Percentiles rank a stretch among this genome's conserved stretches.
Conservation (phyloP, 1,139 yeast species). For the Geotrichum australiense region DNA sequence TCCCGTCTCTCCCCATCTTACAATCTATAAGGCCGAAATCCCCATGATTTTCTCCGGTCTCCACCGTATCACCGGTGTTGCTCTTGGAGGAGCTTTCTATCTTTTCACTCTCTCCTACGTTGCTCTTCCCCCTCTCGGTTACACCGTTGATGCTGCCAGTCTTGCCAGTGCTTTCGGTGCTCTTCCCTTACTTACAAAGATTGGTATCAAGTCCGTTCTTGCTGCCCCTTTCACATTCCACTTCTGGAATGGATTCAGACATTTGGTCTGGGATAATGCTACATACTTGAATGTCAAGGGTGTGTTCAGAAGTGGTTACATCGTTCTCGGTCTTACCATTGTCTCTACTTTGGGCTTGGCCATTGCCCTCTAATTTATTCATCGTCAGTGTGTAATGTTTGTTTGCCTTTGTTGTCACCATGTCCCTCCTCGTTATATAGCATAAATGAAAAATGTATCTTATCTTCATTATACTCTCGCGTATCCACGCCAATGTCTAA, state of each 20-base stretch:
- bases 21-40: slow-evolving; percentile 84
- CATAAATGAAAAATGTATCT: slow-evolving; percentile 1
- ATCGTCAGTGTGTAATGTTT: slow-evolving; percentile 1
- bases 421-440: slow-evolving; percentile 1
- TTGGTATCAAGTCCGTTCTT: slow-evolving; percentile 58
- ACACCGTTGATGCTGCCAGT: slow-evolving; percentile 52
- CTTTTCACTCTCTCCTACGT: slow-evolving; percentile 72
- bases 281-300: slow-evolving; percentile 72
- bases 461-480: too few species aligned
- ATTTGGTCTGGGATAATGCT: slow-evolving; percentile 86
- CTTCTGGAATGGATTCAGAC: slow-evolving; percentile 80
- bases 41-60: slow-evolving; percentile 73
- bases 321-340: slow-evolving; percentile 67
- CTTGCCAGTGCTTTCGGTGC: slow-evolving; percentile 43
- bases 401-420: neutral
- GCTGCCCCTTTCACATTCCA: slow-evolving; percentile 88
- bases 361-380: slow-evolving; percentile 7
- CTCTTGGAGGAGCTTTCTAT: slow-evolving; percentile 66
- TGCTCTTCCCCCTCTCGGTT: slow-evolving; percentile 55
- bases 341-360: slow-evolving; percentile 48
- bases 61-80: slow-evolving; percentile 87
- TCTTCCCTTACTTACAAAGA: slow-evolving; percentile 57
- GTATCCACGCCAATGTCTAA: too few species aligned
- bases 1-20: slow-evolving; percentile 86
- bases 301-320: slow-evolving; percentile 87